Conservation (phyloP, 1,284 basidiomycete genomes). For the Mrakiaceae sp. region DNA sequence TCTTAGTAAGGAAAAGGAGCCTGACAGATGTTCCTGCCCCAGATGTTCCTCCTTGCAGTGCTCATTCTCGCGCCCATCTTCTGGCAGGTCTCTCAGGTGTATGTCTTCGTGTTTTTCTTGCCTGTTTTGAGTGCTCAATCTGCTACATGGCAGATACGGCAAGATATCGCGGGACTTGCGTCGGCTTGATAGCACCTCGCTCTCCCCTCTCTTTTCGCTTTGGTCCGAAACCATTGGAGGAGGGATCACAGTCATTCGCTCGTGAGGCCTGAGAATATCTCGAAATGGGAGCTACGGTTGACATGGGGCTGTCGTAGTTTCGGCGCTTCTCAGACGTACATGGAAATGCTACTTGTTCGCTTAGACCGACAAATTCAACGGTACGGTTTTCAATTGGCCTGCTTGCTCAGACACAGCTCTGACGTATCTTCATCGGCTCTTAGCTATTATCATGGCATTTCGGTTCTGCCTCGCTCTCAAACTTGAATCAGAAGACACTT, state of each 20-base stretch:
- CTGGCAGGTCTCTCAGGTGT: slow-evolving; percentile 6
- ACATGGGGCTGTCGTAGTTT: background rate
- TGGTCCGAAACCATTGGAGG: slow-evolving; percentile 12
- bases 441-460: slow-evolving; percentile 4
- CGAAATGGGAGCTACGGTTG: background rate
- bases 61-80: slow-evolving; percentile 12
- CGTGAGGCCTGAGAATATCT: background rate
- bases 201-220: slow-evolving; percentile 9
- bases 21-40: background rate
- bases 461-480: background rate
- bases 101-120: background rate
- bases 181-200: slow-evolving; percentile 22
- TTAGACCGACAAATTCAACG: background rate
- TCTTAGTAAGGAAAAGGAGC: too few relatives aligned
- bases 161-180: slow-evolving; percentile 26
- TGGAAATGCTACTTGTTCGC: background rate
- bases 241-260: slow-evolving; percentile 9
- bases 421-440: background rate
- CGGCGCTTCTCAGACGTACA: background rate
- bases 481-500: background rate
- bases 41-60: slow-evolving; percentile 4
- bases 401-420: background rate
- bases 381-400: background rate
- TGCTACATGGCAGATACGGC: slow-evolving; percentile 8
- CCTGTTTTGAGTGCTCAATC: background rate